Conservation (phyloP, 768 basidiomycete genomes). For the Hypholoma sublateritium region DNA sequence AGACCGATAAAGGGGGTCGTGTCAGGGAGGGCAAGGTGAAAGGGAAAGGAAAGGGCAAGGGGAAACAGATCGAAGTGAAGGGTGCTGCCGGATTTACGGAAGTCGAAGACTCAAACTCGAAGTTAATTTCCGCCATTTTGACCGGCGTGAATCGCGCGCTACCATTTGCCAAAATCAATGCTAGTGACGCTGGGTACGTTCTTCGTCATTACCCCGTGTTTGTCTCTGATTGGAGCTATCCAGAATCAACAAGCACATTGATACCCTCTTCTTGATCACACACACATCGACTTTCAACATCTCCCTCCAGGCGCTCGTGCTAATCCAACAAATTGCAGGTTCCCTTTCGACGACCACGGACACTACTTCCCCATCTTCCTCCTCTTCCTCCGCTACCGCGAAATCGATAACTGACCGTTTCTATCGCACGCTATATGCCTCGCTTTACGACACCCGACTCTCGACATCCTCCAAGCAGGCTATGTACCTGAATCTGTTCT, state of each 20-base stretch:
- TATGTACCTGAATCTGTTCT: constrained; percentile 93
- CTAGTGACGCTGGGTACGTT: constrained; percentile 61
- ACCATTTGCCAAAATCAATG: constrained; percentile 86
- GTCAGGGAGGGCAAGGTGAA: constrained; percentile 30
- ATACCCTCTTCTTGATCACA: constrained; percentile 92
- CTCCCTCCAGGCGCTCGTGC: constrained; percentile 85
- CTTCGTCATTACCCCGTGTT: neutral
- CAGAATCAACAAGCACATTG: constrained; percentile 84
- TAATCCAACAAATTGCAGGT: constrained; percentile 81
- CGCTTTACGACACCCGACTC: constrained; percentile 80
- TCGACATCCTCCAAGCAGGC: constrained; percentile 88
- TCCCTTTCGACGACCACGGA: constrained; percentile 43
- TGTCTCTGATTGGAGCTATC: neutral
- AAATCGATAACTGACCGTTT: constrained; percentile 63
- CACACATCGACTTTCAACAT: constrained; percentile 97
- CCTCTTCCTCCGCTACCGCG: constrained; percentile 36
- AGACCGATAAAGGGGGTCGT: constrained; percentile 37
- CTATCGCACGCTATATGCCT: constrained; percentile 87
- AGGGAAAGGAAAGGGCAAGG: constrained; percentile 36
- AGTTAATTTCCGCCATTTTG: constrained; percentile 84
- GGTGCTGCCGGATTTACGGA: constrained; percentile 69
- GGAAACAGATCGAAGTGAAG: constrained; percentile 37
- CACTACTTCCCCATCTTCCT: constrained; percentile 37
- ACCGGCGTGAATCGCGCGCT: constrained; percentile 95
- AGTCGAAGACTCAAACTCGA: constrained; percentile 78